Evolutionary conservation across 139 green algal genomes (phyloP).

Genomic region (Micractinium sp.): DNA sequence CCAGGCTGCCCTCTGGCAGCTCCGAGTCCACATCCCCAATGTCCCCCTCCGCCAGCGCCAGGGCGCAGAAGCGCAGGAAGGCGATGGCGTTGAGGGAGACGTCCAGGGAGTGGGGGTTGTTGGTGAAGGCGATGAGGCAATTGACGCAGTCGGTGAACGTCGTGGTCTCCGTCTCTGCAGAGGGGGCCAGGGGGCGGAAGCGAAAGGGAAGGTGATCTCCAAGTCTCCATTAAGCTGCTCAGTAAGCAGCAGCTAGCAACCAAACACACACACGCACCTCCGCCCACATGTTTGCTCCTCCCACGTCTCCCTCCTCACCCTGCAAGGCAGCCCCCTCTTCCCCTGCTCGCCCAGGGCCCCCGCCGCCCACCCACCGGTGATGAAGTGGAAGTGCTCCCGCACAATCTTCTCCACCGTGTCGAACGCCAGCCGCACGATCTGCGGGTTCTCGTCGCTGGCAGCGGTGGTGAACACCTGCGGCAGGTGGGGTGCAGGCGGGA

Average conservation of each 20-base stretch:
- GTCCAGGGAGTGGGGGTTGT: slow-evolving; percentile 93
- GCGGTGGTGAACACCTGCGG: slow-evolving; percentile 88
- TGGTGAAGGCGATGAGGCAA: slow-evolving; percentile 99
- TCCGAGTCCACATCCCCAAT: slow-evolving; percentile 75
- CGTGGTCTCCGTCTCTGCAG: slow-evolving; percentile 90
- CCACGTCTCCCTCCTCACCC: no score
- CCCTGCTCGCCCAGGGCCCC: not conserved
- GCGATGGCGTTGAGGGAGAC: slow-evolving; percentile 97
- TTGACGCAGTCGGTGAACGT: slow-evolving; percentile 99
- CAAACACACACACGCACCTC: not conserved
- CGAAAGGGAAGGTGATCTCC: not conserved
- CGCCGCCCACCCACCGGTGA: slow-evolving; percentile 68
- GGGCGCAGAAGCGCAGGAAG: slow-evolving; percentile 97
- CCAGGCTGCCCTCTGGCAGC: slow-evolving; percentile 54
- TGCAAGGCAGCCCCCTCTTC: not conserved
- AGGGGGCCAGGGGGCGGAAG: not conserved
- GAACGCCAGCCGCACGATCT: slow-evolving; percentile 90
- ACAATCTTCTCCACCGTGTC: slow-evolving; percentile 99
- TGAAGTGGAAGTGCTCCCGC: slow-evolving; percentile 95
- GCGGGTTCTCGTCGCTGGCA: slow-evolving; percentile 78
- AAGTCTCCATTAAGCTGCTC: no score
- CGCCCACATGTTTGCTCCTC: not conserved
- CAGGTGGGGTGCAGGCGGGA: not conserved
- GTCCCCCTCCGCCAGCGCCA: slow-evolving; percentile 93
- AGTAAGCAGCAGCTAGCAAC: not conserved